Evolutionary conservation across 2,329 filamentous ascomycete genomes (phyloP).

Genomic region (Colletotrichum neosansevieriae): DNA sequence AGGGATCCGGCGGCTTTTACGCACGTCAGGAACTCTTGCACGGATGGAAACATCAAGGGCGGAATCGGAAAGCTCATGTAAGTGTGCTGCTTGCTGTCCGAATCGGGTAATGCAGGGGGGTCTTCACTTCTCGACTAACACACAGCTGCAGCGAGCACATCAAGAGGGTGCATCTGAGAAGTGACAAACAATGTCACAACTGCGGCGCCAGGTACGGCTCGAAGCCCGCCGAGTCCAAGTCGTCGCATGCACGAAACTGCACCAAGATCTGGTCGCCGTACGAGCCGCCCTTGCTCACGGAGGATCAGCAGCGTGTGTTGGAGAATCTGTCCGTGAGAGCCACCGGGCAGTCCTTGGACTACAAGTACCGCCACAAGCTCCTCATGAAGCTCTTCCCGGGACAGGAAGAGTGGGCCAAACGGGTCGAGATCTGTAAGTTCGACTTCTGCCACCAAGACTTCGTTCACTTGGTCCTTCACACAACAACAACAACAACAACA

Average conservation of each 20-base stretch:
- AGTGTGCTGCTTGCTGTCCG: background rate
- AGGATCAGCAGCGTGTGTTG: conserved; percentile 33
- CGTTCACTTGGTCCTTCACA: background rate
- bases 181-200: conserved; percentile 38
- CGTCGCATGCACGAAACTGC: conserved; percentile 32
- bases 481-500: too few relatives aligned
- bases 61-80: conserved; percentile 39
- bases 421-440: conserved; percentile 36
- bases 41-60: conserved; percentile 38
- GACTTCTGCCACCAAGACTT: background rate
- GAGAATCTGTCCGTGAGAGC: conserved; percentile 35
- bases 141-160: conserved; percentile 33
- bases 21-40: conserved; percentile 34
- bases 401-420: conserved; percentile 36
- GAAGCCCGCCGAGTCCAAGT: conserved; percentile 36
- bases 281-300: conserved; percentile 28
- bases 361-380: conserved; percentile 37
- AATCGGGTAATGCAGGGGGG: conserved; percentile 1
- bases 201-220: conserved; percentile 34
- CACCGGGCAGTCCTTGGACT: conserved; percentile 33
- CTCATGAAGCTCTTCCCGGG: conserved; percentile 38
- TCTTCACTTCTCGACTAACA: background rate
- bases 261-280: conserved; percentile 32
- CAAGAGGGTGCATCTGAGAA: conserved; percentile 37
- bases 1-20: conserved; percentile 34